Percentiles rank a stretch among this genome's conserved stretches.
phyloP scores from a whole-genome alignment of 495 filamentous ascomycete genomes.

The Hypoxylon crocopeplum region DNA sequence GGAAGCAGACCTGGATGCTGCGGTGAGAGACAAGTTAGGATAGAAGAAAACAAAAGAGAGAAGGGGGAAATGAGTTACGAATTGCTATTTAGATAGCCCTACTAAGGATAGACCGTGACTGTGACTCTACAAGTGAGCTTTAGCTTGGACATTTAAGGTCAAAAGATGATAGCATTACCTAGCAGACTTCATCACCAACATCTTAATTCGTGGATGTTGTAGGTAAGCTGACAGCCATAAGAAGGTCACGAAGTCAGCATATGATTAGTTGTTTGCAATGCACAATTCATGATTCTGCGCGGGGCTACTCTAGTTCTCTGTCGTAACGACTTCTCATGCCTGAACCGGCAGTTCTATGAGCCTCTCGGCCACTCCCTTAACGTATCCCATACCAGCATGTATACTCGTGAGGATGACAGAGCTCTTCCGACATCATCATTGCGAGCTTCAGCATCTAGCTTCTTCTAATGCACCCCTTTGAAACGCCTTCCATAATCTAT shows the following conservation, averaged over 20 bases:
- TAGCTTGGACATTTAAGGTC: no score
- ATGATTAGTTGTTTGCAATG: background rate
- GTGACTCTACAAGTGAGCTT: no score
- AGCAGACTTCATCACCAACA: no score
- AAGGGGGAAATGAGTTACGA: background rate
- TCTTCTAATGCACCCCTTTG: constrained; percentile 1
- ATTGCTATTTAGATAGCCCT: no score
- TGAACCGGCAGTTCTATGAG: background rate
- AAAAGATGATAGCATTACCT: no score
- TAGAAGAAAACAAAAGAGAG: background rate
- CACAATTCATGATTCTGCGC: background rate
- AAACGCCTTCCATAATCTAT: constrained; percentile 25
- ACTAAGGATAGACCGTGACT: no score
- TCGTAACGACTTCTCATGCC: background rate
- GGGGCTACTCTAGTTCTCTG: constrained; percentile 1
- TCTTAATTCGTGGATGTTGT: no score
- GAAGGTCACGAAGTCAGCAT: no score
- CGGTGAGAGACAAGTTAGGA: constrained; percentile 19
- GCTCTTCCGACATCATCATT: constrained; percentile 17
- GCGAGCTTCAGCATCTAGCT: constrained; percentile 1
- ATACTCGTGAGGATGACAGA: constrained; percentile 16
- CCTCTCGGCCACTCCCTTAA: background rate
- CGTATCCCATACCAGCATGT: constrained; percentile 15
- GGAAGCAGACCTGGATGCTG: constrained; percentile 54
- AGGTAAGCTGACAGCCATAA: no score